A percentile compares a stretch with the other conserved stretches of the same genome.
Evolutionary conservation across 2,329 filamentous ascomycete species (phyloP).

Genomic region (Fusarium papillatum): DNA sequence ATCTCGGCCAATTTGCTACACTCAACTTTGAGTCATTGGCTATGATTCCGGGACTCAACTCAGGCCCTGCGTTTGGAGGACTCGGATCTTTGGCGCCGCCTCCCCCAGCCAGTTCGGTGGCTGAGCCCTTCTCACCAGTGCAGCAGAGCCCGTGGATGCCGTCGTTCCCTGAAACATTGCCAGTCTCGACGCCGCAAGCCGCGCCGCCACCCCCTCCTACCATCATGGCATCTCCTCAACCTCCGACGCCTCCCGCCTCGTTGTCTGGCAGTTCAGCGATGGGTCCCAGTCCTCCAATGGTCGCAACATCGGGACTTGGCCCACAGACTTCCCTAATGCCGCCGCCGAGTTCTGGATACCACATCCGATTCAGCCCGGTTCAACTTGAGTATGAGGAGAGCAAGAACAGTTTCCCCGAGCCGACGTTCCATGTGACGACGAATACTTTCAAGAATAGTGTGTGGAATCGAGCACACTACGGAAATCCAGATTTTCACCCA

Average conservation of each 20-base stretch:
- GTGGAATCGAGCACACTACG: conserved; percentile 76
- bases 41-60: conserved; percentile 61
- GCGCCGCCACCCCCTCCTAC: conserved; percentile 44
- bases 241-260: conserved; percentile 47
- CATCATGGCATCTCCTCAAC: conserved; percentile 48
- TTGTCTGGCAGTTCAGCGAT: conserved; percentile 44
- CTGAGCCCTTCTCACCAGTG: conserved; percentile 50
- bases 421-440: conserved; percentile 63
- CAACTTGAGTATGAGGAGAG: conserved; percentile 63
- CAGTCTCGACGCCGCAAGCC: conserved; percentile 36
- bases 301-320: conserved; percentile 30
- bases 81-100: conserved; percentile 52
- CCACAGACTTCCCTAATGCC: conserved; percentile 27
- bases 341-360: conserved; percentile 40
- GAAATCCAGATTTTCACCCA: conserved; percentile 68
- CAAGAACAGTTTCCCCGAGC: conserved; percentile 58
- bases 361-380: conserved; percentile 64
- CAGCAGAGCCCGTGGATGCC: conserved; percentile 55
- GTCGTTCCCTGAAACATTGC: conserved; percentile 45
- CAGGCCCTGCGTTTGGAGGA: conserved; percentile 31
- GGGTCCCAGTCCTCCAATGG: conserved; percentile 34
- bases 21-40: conserved; percentile 59
- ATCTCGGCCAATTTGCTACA: conserved; percentile 57
- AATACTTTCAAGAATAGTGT: conserved; percentile 76
- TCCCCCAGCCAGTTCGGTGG: conserved; percentile 43